Evolutionary conservation across 2,329 filamentous ascomycete species (phyloP).

Genomic region (Colletotrichum orbiculare): DNA sequence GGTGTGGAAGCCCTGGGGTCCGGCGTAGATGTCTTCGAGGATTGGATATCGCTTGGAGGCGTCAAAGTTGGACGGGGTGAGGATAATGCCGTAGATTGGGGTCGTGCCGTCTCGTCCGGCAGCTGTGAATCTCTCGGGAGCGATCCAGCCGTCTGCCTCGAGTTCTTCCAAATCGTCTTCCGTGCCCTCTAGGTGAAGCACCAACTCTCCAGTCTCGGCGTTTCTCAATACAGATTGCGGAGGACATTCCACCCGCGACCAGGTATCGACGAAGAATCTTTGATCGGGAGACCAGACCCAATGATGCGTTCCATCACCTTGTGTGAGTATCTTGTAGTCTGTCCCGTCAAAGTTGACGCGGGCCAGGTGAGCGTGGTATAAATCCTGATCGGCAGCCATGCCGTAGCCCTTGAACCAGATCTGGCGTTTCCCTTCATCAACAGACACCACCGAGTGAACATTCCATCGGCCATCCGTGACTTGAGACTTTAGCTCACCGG

Average conservation of each 20-base stretch:
- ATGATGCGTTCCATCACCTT: conserved; percentile 43
- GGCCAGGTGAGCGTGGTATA: conserved; percentile 42
- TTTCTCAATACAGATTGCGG: conserved; percentile 1
- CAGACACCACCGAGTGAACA: not conserved
- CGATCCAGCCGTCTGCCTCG: not conserved
- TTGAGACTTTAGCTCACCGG: conserved; percentile 30
- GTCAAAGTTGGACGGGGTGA: conserved; percentile 40
- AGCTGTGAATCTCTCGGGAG: conserved; percentile 7
- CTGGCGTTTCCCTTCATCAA: not conserved
- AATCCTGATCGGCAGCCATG: conserved; percentile 39
- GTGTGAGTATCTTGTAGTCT: conserved; percentile 40
- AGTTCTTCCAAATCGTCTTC: not conserved
- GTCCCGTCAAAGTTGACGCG: conserved; percentile 43
- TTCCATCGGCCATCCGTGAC: conserved; percentile 44
- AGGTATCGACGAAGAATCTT: conserved; percentile 1
- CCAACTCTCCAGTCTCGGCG: not conserved
- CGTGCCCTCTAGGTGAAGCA: not conserved
- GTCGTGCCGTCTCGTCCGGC: not conserved
- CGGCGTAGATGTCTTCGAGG: conserved; percentile 45
- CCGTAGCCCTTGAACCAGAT: conserved; percentile 36
- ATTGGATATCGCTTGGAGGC: conserved; percentile 41
- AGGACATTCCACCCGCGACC: not conserved
- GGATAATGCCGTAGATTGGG: conserved; percentile 1
- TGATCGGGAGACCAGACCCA: conserved; percentile 39
- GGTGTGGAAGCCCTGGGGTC: conserved; percentile 40